Conservation (phyloP, 257 asterid genomes). For the Phtheirospermum japonicum region DNA sequence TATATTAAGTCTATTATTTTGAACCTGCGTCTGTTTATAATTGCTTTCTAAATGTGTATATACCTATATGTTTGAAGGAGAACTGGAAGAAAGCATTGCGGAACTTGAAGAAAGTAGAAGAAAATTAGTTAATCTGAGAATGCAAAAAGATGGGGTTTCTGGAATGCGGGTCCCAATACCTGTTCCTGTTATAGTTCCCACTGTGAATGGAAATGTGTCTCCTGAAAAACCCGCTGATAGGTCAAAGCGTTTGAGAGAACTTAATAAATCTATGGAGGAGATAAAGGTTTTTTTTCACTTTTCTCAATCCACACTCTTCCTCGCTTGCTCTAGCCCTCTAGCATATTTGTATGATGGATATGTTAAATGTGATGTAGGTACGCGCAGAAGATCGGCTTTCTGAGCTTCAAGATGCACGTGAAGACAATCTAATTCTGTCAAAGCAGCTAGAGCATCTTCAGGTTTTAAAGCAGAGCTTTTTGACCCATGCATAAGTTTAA, state of each 20-base stretch:
- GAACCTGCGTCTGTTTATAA: constrained; percentile 16
- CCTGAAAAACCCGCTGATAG: constrained; percentile 77
- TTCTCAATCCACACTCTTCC: constrained; percentile 21
- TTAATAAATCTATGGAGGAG: constrained; percentile 77
- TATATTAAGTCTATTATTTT: constrained; percentile 11
- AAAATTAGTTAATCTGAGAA: constrained; percentile 67
- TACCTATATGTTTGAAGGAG: constrained; percentile 49
- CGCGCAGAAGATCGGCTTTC: constrained; percentile 84
- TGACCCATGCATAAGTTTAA: constrained; percentile 4
- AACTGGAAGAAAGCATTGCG: constrained; percentile 81
- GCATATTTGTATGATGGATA: constrained; percentile 19
- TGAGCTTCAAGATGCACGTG: constrained; percentile 84
- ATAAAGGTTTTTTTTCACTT: constrained; percentile 55
- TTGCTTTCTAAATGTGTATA: constrained; percentile 24
- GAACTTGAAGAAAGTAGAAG: constrained; percentile 97
- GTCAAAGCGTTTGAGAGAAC: constrained; percentile 64
- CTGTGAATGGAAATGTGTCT: constrained; percentile 65
- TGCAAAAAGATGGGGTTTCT: constrained; percentile 80
- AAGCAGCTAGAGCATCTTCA: constrained; percentile 93
- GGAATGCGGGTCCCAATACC: constrained; percentile 63
- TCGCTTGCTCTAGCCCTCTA: constrained; percentile 22
- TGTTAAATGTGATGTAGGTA: constrained; percentile 50
- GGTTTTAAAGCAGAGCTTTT: constrained; percentile 43
- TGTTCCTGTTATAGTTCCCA: constrained; percentile 49
- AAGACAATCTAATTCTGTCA: constrained; percentile 66